These are phyloP conservation scores for Fraxinus sp. DNA, from an alignment of 305 asterid genomes.

Conservation along the genomic window DNA sequence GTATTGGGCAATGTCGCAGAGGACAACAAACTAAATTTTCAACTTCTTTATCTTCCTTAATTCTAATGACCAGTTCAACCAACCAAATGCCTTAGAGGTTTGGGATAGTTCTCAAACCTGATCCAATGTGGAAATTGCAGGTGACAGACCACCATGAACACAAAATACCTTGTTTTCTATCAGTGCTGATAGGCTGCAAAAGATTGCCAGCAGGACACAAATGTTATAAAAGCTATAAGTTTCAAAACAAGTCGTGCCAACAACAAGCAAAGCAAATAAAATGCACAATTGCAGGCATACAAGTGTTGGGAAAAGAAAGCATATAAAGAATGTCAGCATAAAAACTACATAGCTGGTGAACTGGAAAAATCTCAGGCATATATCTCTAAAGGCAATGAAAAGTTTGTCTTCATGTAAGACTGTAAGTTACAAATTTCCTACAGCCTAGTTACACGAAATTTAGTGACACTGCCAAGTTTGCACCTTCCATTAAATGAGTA, in stretches of 20 bases:
- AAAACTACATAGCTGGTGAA: not conserved
- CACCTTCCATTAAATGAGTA: slow-evolving; percentile 19
- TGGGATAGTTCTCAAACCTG: slow-evolving; percentile 53
- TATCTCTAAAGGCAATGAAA: not conserved
- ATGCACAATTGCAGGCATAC: slow-evolving; percentile 1
- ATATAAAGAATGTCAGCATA: not conserved
- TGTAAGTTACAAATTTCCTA: not conserved
- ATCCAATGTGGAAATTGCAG: slow-evolving; percentile 67
- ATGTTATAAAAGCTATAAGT: not conserved
- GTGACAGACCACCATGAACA: slow-evolving; percentile 64
- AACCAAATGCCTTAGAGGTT: not conserved
- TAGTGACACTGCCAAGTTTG: slow-evolving; percentile 1
- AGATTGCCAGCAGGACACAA: not conserved
- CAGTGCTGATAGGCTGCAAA: slow-evolving; percentile 51
- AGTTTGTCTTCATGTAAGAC: not conserved
- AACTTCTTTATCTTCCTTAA: not conserved
- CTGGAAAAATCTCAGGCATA: not conserved
- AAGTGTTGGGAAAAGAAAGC: not conserved
- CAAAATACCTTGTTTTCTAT: slow-evolving; percentile 74
- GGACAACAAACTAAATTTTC: not conserved
- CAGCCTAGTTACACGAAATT: not conserved
- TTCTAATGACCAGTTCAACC: not conserved
- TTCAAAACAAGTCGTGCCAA: not conserved
- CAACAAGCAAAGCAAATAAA: not conserved
- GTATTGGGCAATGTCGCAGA: not conserved